A percentile compares a stretch with the other conserved stretches of the same genome.
Evolutionary conservation across 352 stramenopile genomes (phyloP).

Genomic region (Elongisporangium senticosum): DNA sequence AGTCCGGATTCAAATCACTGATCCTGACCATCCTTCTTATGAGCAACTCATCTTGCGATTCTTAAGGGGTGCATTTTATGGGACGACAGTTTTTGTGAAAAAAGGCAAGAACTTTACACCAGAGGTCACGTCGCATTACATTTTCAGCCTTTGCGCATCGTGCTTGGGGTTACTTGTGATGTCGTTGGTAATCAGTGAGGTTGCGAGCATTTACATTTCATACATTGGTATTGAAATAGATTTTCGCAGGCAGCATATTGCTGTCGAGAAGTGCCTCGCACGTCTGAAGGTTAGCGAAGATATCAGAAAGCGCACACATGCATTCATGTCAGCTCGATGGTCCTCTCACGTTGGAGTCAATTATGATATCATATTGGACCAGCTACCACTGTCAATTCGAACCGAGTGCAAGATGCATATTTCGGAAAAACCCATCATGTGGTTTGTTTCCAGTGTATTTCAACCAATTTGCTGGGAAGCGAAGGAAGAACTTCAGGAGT

Average conservation of each 20-base stretch:
- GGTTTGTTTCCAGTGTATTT: constrained; percentile 23
- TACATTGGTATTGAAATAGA: constrained; percentile 57
- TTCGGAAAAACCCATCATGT: constrained; percentile 25
- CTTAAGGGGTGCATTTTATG: constrained; percentile 48
- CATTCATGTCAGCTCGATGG: constrained; percentile 51
- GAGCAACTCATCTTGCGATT: constrained; percentile 27
- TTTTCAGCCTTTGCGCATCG: constrained; percentile 47
- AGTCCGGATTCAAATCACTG: constrained; percentile 16
- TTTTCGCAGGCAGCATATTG: constrained; percentile 63
- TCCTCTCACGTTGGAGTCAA: constrained; percentile 45
- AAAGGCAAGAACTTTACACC: constrained; percentile 36
- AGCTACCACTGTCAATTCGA: constrained; percentile 38
- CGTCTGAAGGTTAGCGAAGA: constrained; percentile 30
- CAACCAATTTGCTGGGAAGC: constrained; percentile 15
- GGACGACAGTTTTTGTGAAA: constrained; percentile 54
- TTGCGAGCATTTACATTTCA: constrained; percentile 64
- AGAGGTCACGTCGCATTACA: constrained; percentile 20
- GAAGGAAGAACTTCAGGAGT: constrained; percentile 8
- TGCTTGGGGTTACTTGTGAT: constrained; percentile 48
- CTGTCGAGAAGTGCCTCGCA: constrained; percentile 39
- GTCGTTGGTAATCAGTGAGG: constrained; percentile 68
- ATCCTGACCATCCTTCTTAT: constrained; percentile 22
- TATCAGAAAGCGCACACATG: constrained; percentile 39
- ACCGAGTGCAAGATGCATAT: constrained; percentile 40
- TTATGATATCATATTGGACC: constrained; percentile 44